Conservation (phyloP, 805 yeast genomes). For the Nakazawaea peltata region DNA sequence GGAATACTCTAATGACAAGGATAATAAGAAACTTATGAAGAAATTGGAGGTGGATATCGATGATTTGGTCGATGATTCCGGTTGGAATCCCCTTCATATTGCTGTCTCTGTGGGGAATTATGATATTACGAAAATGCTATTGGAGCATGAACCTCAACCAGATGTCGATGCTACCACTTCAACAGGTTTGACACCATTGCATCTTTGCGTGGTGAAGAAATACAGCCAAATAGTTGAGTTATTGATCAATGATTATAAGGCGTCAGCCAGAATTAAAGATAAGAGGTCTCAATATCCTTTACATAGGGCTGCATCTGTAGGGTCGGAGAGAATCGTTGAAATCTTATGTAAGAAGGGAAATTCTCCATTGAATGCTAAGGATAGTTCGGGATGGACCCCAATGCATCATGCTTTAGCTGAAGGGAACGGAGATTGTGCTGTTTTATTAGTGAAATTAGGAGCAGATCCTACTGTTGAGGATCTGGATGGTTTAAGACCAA, state of each 20-base stretch:
- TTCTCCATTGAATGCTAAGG: conserved; percentile 63
- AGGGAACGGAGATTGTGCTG: conserved; percentile 75
- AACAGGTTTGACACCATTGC: conserved; percentile 70
- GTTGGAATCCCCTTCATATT: conserved; percentile 87
- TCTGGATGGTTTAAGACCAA: conserved; percentile 45
- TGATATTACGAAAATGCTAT: conserved; percentile 41
- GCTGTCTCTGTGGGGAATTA: conserved; percentile 68
- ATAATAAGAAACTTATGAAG: conserved; percentile 5
- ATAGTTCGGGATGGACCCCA: conserved; percentile 74
- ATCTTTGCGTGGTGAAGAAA: conserved; percentile 67
- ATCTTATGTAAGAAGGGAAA: conserved; percentile 43
- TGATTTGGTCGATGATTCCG: conserved; percentile 60
- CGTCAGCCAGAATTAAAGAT: conserved; percentile 62
- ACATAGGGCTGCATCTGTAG: conserved; percentile 79
- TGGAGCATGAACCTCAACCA: conserved; percentile 42
- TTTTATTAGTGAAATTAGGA: conserved; percentile 50
- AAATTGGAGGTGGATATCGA: conserved; percentile 49
- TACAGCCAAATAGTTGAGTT: conserved; percentile 44
- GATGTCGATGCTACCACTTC: conserved; percentile 54
- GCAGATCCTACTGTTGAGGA: conserved; percentile 50
- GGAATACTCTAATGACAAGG: conserved; percentile 13
- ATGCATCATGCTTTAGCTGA: conserved; percentile 88
- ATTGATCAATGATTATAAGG: conserved; percentile 46
- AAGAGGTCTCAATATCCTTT: conserved; percentile 56
- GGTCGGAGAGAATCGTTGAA: conserved; percentile 50